phyloP scores from a whole-genome alignment of 352 stramenopile species.

The Phytophthora pinifolia region DNA sequence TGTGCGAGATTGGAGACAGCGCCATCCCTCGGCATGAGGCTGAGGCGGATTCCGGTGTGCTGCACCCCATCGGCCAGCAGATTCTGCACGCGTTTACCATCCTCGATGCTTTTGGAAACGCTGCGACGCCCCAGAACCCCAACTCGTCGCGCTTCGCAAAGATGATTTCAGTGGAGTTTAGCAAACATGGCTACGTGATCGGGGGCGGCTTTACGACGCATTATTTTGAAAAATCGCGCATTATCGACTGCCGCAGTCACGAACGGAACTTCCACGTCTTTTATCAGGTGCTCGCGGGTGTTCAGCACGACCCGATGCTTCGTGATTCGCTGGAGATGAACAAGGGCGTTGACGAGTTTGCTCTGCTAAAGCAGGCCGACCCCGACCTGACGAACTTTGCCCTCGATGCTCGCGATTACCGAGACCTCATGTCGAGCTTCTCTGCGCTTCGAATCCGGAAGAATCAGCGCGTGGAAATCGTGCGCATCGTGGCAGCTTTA shows the following conservation, averaged over 20 bases:
- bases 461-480: slow-evolving; percentile 79
- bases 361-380: slow-evolving; percentile 52
- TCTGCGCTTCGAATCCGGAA: slow-evolving; percentile 78
- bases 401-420: slow-evolving; percentile 71
- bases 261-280: slow-evolving; percentile 95
- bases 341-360: slow-evolving; percentile 54
- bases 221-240: slow-evolving; percentile 82
- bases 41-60: slow-evolving; percentile 47
- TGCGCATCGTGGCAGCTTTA: slow-evolving; percentile 72
- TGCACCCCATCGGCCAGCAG: slow-evolving; percentile 80
- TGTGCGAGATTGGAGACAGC: slow-evolving; percentile 79
- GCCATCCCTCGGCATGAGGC: slow-evolving; percentile 33
- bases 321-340: slow-evolving; percentile 73
- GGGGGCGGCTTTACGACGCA: slow-evolving; percentile 81
- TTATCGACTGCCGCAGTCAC: slow-evolving; percentile 68
- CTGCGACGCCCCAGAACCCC: slow-evolving; percentile 50
- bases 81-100: slow-evolving; percentile 81
- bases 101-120: slow-evolving; percentile 80
- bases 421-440: slow-evolving; percentile 81
- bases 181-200: slow-evolving; percentile 73
- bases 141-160: slow-evolving; percentile 83
- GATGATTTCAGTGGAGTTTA: slow-evolving; percentile 86
- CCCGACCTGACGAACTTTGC: slow-evolving; percentile 42
- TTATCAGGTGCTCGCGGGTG: slow-evolving; percentile 87
- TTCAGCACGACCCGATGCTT: slow-evolving; percentile 69